Evolutionary conservation across 305 asterid species (phyloP).

Genomic region (Solanum hybrid): DNA sequence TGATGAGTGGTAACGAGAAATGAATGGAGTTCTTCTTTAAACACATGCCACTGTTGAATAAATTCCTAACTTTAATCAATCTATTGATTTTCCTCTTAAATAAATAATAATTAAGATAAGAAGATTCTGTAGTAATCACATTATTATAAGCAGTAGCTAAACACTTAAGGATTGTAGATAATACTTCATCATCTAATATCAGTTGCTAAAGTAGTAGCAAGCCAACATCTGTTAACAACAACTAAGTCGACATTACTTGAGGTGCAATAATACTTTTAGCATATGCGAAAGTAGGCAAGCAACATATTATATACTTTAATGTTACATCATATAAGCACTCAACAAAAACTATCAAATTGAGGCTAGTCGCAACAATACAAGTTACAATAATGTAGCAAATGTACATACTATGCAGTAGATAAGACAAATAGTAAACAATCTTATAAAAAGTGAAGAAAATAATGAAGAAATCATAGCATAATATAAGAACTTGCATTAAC

Average conservation of each 20-base stretch:
- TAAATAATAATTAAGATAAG: too few relatives aligned
- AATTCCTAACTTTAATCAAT: not conserved
- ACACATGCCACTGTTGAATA: not conserved
- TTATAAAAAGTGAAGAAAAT: too few relatives aligned
- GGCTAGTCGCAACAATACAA: not conserved
- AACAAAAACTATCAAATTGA: not conserved
- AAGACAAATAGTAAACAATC: not conserved
- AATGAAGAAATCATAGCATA: too few relatives aligned
- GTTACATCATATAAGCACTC: not conserved
- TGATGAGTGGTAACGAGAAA: not conserved
- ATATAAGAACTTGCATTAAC: too few relatives aligned
- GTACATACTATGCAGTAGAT: not conserved
- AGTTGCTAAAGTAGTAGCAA: not conserved
- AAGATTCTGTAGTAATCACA: not conserved
- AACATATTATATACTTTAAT: not conserved
- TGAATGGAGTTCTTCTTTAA: not conserved
- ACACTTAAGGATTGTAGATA: not conserved
- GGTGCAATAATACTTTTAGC: not conserved
- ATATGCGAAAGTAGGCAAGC: not conserved
- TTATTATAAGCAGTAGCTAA: not conserved
- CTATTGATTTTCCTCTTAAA: not conserved
- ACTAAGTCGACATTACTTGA: not conserved
- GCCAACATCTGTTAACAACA: not conserved
- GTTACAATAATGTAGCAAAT: not conserved
- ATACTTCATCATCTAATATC: not conserved